Percentiles rank a stretch among this genome's conserved stretches.
Evolutionary conservation across 352 stramenopile species (phyloP).

Genomic region (Elongisporangium prolatum): DNA sequence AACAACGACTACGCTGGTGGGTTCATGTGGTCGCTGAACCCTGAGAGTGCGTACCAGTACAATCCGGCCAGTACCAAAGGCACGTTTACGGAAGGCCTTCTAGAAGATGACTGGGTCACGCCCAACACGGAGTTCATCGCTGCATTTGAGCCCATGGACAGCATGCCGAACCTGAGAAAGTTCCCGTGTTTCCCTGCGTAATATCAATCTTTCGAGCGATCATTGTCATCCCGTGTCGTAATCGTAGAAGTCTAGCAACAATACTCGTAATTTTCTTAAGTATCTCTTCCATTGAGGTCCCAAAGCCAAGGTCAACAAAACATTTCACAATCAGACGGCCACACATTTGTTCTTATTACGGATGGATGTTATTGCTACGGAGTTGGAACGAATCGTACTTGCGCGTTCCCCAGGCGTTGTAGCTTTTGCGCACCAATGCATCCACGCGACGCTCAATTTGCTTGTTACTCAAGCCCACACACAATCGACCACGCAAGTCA

Average conservation of each 20-base stretch:
- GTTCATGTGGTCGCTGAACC: constrained; percentile 85
- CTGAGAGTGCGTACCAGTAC: constrained; percentile 73
- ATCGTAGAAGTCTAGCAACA: too few relatives aligned
- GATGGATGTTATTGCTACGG: constrained; percentile 87
- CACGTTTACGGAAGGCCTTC: constrained; percentile 63
- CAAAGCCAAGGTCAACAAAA: too few relatives aligned
- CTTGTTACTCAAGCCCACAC: constrained; percentile 55
- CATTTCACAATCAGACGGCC: too few relatives aligned
- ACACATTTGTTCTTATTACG: constrained; percentile 20
- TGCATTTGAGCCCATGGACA: constrained; percentile 64
- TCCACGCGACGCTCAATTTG: constrained; percentile 72
- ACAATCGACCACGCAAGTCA: constrained; percentile 64
- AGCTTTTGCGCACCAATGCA: constrained; percentile 83
- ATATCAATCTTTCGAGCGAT: too few relatives aligned
- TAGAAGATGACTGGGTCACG: constrained; percentile 77
- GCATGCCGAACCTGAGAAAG: constrained; percentile 46
- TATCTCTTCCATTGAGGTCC: too few relatives aligned
- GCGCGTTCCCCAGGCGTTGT: constrained; percentile 84
- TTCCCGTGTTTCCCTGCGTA: constrained; percentile 52
- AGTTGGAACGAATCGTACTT: constrained; percentile 90
- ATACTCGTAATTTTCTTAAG: too few relatives aligned
- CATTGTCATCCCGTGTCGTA: too few relatives aligned
- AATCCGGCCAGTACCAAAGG: constrained; percentile 56
- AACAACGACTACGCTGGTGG: constrained; percentile 58
- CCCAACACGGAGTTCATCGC: constrained; percentile 63